Base-by-base conservation (phyloP, 139 green algal species). In the Raphidocelis subcapitata region DNA sequence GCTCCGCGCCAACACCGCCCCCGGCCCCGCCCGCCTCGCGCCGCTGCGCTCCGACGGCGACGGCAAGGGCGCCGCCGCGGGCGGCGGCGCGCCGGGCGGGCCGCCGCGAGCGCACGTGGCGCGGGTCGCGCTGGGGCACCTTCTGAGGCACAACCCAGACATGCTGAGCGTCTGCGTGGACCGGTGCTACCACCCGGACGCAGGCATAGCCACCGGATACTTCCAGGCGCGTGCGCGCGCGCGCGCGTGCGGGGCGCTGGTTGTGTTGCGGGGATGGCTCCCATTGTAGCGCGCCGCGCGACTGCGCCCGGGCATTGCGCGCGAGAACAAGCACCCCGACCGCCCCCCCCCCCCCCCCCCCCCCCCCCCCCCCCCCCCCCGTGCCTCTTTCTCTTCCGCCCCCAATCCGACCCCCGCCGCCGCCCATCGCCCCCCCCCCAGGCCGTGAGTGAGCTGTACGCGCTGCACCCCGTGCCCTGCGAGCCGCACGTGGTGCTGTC, bases 361-460 rank as follows among this genome's bases (percentile, higher is more conserved):
- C 8, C 41, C 8, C 41, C 8, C 8, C 41, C 8, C 41, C 41
- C 41, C 8, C 12, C 12, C 41, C 12, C 8, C 41, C 8, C 41
- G 12, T 49, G 12, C 8, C 41, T 8, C 41, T 49, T 8, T 12
- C 8, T 49, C 41, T 49, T 12, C 8, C 41, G 12, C 41, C 41
- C 8, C 41, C 41, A 8, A 8, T 49, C 41, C 41, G 8, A 12
- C 41, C 41, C 54, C 54, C 54, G 10, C 20, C 23, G 23, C 54
- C 12, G 23, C 24, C n/a, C n/a, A n/a, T n/a, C n/a, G n/a, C n/a
- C n/a, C n/a, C 5, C 14, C 36, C 8, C 32, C 20, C 79, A 96
- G 89, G 87, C 89, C 0, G 65, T 96, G 32, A 81, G 75, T 12
- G 90, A 95, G 75, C 87, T 93, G 54, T 94, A 93, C 62, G 69